A percentile compares a stretch with the other conserved stretches of the same genome.
These are phyloP conservation scores for Desmodesmus armatus DNA, from an alignment of 139 green algal genomes.

Conservation along the genomic window DNA sequence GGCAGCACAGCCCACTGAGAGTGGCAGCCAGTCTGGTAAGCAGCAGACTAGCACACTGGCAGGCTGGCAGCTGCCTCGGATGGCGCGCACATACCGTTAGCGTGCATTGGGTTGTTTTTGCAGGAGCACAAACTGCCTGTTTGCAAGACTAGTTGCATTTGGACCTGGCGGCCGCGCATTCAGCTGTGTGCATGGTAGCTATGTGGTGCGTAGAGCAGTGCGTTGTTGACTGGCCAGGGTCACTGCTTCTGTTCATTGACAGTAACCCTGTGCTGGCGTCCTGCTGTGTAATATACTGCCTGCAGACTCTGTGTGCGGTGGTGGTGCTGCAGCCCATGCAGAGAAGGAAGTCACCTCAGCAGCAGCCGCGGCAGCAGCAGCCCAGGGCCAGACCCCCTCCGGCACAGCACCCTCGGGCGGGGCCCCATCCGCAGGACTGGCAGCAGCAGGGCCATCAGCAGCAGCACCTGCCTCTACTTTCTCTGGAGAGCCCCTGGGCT, in stretches of 20 bases:
- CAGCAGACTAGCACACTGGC: neutral
- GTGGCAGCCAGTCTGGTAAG: constrained; percentile 28
- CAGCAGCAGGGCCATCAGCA: neutral
- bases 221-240: neutral
- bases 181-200: neutral
- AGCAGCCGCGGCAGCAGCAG: constrained; percentile 20
- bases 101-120: neutral
- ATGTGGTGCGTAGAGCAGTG: neutral
- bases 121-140: neutral
- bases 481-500: constrained; percentile 37
- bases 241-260: neutral
- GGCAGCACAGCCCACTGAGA: constrained; percentile 49
- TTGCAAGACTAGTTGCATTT: neutral
- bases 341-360: constrained; percentile 45
- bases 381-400: neutral
- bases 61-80: neutral
- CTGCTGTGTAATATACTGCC: no score
- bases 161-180: neutral
- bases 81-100: neutral
- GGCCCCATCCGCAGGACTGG: neutral
- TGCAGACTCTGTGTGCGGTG: constrained; percentile 46
- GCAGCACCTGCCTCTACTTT: constrained; percentile 32
- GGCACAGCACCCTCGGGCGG: constrained; percentile 14
- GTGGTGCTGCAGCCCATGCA: neutral
- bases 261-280: no score